These are phyloP conservation scores for Pseudophaeomoniella oleicola DNA, from an alignment of 2,329 filamentous ascomycete species.

Conservation along the genomic window DNA sequence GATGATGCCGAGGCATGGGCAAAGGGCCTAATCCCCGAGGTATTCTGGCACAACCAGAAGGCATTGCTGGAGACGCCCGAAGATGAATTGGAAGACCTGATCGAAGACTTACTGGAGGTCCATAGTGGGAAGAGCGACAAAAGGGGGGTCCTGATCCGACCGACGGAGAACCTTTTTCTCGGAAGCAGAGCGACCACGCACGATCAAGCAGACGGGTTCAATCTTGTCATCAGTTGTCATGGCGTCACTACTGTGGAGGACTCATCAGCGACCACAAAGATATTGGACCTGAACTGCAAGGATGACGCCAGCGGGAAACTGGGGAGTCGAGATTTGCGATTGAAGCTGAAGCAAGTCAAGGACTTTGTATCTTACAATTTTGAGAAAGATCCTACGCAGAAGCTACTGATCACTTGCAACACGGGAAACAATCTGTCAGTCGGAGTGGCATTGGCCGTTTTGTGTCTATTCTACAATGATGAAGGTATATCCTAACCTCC, in stretches of 20 bases:
- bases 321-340: constrained; percentile 70
- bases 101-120: constrained; percentile 26
- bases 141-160: constrained; percentile 19
- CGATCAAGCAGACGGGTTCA: constrained; percentile 27
- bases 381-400: constrained; percentile 13
- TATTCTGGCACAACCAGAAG: constrained; percentile 65
- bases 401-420: constrained; percentile 52
- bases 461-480: constrained; percentile 59
- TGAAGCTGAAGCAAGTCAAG: constrained; percentile 49
- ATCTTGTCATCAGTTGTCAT: constrained; percentile 27
- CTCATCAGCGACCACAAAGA: constrained; percentile 20
- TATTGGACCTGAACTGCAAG: constrained; percentile 44
- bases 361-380: constrained; percentile 34
- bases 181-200: constrained; percentile 14
- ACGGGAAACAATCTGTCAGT: constrained; percentile 69
- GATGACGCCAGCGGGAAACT: constrained; percentile 51
- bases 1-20: constrained; percentile 96
- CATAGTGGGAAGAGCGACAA: constrained; percentile 5
- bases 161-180: constrained; percentile 22
- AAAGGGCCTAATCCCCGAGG: constrained; percentile 54
- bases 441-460: constrained; percentile 58
- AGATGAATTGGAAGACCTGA: constrained; percentile 42
- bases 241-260: constrained; percentile 18
- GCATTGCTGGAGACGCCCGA: constrained; percentile 50
- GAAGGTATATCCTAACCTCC: no score